phyloP scores from a whole-genome alignment of 805 yeast genomes.

The baker's yeast (Saccharomyces cerevisiae) region DNA sequence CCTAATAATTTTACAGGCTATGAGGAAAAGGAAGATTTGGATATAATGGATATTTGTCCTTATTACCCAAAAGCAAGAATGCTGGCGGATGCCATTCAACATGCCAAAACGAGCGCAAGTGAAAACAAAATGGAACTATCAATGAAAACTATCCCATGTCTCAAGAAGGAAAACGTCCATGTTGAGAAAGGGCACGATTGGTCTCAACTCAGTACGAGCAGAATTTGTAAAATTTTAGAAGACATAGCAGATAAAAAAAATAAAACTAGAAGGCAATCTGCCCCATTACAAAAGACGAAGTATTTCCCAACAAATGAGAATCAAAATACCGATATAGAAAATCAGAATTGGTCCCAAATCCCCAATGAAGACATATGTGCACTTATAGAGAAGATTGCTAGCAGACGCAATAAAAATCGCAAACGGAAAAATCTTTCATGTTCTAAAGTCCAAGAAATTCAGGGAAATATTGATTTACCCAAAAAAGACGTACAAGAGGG shows the following conservation, averaged over 20 bases:
- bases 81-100: neutral
- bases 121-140: neutral
- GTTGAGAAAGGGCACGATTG: neutral
- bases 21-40: neutral
- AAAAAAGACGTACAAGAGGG: neutral
- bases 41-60: neutral
- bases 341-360: neutral
- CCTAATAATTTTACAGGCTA: neutral
- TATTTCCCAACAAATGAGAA: neutral
- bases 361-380: neutral
- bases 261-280: neutral
- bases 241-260: neutral
- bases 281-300: neutral
- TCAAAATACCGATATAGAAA: neutral
- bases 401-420: neutral
- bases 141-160: neutral
- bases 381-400: neutral
- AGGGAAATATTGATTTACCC: neutral
- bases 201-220: neutral
- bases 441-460: neutral
- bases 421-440: neutral
- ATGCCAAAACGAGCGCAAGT: neutral
- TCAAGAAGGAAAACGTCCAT: neutral
- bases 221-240: neutral
- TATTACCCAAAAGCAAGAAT: neutral